These are phyloP conservation scores for Sequoiadendron giganteum DNA, from an alignment of 75 land plant genomes.

Conservation along the genomic window DNA sequence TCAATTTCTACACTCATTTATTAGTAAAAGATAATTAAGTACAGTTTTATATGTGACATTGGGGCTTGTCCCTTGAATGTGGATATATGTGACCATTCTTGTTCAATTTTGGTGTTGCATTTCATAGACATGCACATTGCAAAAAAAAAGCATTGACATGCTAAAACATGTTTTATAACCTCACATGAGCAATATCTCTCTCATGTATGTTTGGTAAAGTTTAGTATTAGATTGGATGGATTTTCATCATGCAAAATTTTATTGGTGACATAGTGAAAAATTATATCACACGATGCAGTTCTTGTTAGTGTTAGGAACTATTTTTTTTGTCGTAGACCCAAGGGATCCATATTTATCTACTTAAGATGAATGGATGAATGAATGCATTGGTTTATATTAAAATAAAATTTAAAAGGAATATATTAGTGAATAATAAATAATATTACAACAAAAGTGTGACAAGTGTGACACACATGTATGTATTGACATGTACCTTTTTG, in stretches of 20 bases:
- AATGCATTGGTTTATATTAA: background rate
- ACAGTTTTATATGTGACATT: background rate
- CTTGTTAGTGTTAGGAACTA: background rate
- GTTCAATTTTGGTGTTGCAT: background rate
- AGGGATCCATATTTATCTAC: background rate
- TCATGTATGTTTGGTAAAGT: background rate
- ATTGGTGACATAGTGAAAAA: background rate
- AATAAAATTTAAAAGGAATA: background rate
- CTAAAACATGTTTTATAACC: background rate
- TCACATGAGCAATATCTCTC: background rate
- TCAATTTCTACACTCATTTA: background rate
- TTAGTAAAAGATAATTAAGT: background rate
- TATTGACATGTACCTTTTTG: background rate
- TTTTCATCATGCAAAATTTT: background rate
- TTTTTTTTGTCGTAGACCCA: background rate
- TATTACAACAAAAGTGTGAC: background rate
- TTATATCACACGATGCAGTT: background rate
- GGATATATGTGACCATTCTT: background rate
- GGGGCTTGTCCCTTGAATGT: background rate
- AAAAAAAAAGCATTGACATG: background rate
- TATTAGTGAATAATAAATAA: background rate
- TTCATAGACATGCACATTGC: background rate
- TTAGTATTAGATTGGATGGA: background rate
- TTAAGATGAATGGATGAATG: background rate
- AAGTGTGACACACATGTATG: background rate